Base-by-base conservation (phyloP, 2,329 filamentous ascomycete genomes). In the Clarireedia homoeocarpa region DNA sequence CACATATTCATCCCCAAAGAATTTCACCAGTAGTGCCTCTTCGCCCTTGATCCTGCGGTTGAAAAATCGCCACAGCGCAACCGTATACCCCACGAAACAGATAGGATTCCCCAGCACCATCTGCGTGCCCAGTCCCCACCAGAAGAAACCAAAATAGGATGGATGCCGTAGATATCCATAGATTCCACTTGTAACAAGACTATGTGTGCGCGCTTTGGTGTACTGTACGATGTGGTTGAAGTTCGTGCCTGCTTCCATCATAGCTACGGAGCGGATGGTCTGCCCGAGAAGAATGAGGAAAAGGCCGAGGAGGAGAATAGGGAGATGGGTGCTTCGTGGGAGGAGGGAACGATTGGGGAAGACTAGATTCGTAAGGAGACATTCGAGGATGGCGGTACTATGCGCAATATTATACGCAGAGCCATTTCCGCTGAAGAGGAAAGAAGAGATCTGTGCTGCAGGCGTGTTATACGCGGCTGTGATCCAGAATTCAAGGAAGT, bases 121-220 rank as follows among this genome's bases (percentile, higher is more conserved):
- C 76, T 99, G 94, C 12, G 91, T 96, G 5, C 94, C 94, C n/a
- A 97, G 68, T 0, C 89, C 90, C 92, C 92, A 99, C 84, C 91
- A 97, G 72, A 96, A 99, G 75, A 96, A 99, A 3, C 92, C 94
- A 74, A 97, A 96, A 73, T 99, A 99, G 58, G 87, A 88, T 12
- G 94, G 94, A 71, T 99, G 94, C 24, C 94, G 77, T 52, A 95
- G 74, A 46, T 80, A 71, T 6, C 75, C 74, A 71, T 97, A 99
- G 36, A 97, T 74, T 0, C 94, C 94, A 27, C 76, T 76, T 0
- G 87, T 95, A 2, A 99, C 88, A n/a, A 99, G 79, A 48, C 77
- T 77, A 71, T 99, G 94, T 1, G 82, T 83, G 6, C 72, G 71
- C 4, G 83, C 79, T 66, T 84, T 86, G 59, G 77, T 82, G 61